Conservation (phyloP, 768 basidiomycete genomes). For the Pseudohyphozyma bogoriensis region DNA sequence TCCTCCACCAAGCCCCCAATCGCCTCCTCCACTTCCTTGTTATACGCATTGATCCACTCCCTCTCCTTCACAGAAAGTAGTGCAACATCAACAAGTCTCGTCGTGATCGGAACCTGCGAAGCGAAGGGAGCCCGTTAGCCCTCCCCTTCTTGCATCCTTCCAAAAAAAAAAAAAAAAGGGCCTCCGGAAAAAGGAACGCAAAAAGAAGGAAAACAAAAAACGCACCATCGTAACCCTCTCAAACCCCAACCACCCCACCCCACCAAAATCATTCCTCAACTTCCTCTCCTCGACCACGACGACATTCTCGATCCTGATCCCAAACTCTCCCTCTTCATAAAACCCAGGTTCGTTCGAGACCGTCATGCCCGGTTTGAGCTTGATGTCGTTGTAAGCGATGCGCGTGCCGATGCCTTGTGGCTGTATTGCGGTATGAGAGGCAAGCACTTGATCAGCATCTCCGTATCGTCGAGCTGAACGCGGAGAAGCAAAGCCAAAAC, state of each 20-base stretch:
- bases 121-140: not conserved
- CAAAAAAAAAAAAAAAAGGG: not conserved
- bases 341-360: constrained; percentile 54
- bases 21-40: constrained; percentile 63
- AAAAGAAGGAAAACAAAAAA: constrained; percentile 6
- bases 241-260: constrained; percentile 63
- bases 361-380: constrained; percentile 72
- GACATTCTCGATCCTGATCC: constrained; percentile 86
- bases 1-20: constrained; percentile 58
- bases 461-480: too few relatives aligned
- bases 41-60: constrained; percentile 75
- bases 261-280: constrained; percentile 69
- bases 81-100: constrained; percentile 58
- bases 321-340: constrained; percentile 63
- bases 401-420: constrained; percentile 50
- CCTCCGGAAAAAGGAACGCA: not conserved
- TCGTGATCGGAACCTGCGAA: constrained; percentile 69
- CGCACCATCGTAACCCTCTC: constrained; percentile 80
- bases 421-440: too few relatives aligned
- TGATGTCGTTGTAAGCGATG: constrained; percentile 30
- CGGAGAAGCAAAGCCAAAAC: too few relatives aligned
- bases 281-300: constrained; percentile 46
- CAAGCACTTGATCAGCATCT: too few relatives aligned
- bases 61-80: constrained; percentile 60
- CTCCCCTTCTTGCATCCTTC: not conserved